These are phyloP conservation scores for Pythium rishiriense DNA, from an alignment of 352 stramenopile species.

Conservation along the genomic window DNA sequence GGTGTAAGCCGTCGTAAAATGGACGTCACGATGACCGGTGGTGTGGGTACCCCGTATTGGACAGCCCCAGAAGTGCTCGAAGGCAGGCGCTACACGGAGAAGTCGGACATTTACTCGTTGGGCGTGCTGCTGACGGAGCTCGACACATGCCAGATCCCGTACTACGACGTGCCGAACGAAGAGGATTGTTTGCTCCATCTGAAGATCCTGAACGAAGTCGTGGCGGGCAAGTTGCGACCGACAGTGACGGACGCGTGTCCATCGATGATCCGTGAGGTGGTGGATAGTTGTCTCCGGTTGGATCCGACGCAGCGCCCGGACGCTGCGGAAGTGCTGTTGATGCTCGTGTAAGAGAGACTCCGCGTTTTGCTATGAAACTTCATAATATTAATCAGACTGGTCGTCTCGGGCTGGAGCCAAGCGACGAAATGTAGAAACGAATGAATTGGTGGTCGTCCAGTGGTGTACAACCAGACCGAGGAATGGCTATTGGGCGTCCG, in stretches of 20 bases:
- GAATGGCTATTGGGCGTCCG: too few species aligned
- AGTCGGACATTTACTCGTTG: conserved; percentile 24
- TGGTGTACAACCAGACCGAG: too few species aligned
- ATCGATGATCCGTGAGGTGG: neutral
- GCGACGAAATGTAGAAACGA: too few species aligned
- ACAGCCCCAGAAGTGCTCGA: conserved; percentile 19
- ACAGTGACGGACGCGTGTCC: conserved; percentile 9
- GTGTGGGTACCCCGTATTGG: conserved; percentile 10
- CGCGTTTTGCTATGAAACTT: too few species aligned
- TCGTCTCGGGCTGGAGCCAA: too few species aligned
- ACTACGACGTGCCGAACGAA: conserved; percentile 7
- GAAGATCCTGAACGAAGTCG: conserved; percentile 14
- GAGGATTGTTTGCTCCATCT: conserved; percentile 10
- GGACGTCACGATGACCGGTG: conserved; percentile 4
- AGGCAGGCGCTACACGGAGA: conserved; percentile 3
- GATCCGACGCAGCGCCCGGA: conserved; percentile 17
- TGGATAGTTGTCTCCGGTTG: conserved; percentile 2
- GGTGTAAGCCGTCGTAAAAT: conserved; percentile 11
- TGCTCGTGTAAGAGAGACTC: neutral
- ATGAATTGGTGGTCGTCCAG: too few species aligned
- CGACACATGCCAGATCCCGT: conserved; percentile 28
- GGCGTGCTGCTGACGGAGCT: conserved; percentile 34
- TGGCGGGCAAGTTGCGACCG: conserved; percentile 6
- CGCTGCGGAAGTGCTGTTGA: neutral
- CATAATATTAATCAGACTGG: too few species aligned